A percentile compares a stretch with the other conserved stretches of the same genome.
Evolutionary conservation across 2,329 filamentous ascomycete genomes (phyloP).

Genomic region (Ceratocystis cubensis): DNA sequence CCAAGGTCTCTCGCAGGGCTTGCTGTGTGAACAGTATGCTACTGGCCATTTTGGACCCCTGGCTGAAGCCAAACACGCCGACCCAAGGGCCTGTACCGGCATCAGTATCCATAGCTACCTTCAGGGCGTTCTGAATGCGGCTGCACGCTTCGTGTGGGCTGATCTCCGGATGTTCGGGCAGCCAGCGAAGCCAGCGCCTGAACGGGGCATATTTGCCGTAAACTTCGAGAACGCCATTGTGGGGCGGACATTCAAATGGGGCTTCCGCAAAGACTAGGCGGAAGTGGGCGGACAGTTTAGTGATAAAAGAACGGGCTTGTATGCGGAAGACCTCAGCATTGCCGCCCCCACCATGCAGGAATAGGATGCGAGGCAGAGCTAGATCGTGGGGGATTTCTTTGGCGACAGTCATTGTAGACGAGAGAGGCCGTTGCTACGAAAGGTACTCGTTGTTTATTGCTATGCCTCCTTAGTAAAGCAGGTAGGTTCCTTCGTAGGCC

Average conservation of each 20-base stretch:
- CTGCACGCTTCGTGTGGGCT: slow-evolving; percentile 34
- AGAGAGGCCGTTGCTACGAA: not conserved
- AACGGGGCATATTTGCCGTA: slow-evolving; percentile 58
- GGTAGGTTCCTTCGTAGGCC: too few relatives aligned
- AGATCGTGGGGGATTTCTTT: slow-evolving; percentile 15
- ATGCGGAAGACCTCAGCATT: slow-evolving; percentile 56
- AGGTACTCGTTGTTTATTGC: too few relatives aligned
- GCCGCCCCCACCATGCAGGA: slow-evolving; percentile 68
- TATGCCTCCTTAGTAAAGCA: too few relatives aligned
- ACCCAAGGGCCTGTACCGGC: slow-evolving; percentile 46
- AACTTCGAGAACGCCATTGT: slow-evolving; percentile 49
- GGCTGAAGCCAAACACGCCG: slow-evolving; percentile 52
- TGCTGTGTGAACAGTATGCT: slow-evolving; percentile 52
- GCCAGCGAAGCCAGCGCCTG: slow-evolving; percentile 48
- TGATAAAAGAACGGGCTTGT: slow-evolving; percentile 48
- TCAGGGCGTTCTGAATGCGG: slow-evolving; percentile 32
- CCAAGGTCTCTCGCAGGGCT: slow-evolving; percentile 33
- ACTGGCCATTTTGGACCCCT: slow-evolving; percentile 50
- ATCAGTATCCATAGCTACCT: slow-evolving; percentile 40
- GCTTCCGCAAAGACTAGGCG: slow-evolving; percentile 62
- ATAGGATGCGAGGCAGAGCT: slow-evolving; percentile 54
- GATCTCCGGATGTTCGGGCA: slow-evolving; percentile 41
- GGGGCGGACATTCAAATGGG: slow-evolving; percentile 50
- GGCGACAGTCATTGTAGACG: slow-evolving; percentile 8
- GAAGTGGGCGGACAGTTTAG: slow-evolving; percentile 43